Conservation (phyloP, 495 filamentous ascomycete genomes). For the Penicillium longicatenatum region DNA sequence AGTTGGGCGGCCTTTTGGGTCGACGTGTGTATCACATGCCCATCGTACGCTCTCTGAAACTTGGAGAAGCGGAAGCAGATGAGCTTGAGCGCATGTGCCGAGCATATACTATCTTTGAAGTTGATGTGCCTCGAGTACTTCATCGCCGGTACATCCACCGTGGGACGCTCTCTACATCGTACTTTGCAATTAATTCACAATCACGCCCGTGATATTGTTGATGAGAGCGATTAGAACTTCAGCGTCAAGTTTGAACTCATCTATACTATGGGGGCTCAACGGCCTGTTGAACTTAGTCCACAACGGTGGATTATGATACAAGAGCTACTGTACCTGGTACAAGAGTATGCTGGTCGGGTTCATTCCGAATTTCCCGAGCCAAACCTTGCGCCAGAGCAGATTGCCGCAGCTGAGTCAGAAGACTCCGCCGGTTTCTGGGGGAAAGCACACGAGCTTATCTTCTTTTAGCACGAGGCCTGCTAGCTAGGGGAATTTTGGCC, state of each 20-base stretch:
- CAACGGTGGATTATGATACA: conserved; percentile 64
- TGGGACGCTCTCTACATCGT: conserved; percentile 40
- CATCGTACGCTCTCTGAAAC: conserved; percentile 53
- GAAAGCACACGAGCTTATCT: background rate
- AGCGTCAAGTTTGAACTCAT: conserved; percentile 62
- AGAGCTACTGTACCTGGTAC: conserved; percentile 50
- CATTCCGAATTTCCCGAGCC: background rate
- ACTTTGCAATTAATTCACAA: conserved; percentile 45
- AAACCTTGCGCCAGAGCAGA: no score
- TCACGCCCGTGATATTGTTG: conserved; percentile 56
- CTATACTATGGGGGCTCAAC: conserved; percentile 66
- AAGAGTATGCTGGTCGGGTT: conserved; percentile 24
- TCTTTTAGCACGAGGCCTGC: conserved; percentile 3
- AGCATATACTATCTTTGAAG: conserved; percentile 70
- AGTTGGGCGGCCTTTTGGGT: conserved; percentile 61
- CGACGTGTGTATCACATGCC: conserved; percentile 63
- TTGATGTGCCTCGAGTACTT: conserved; percentile 62
- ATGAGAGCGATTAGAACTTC: conserved; percentile 69
- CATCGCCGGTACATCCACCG: conserved; percentile 16
- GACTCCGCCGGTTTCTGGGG: background rate
- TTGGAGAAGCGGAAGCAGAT: conserved; percentile 30
- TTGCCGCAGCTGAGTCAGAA: background rate
- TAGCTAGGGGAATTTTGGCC: conserved; percentile 9
- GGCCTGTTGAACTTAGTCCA: conserved; percentile 55
- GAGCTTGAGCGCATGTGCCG: conserved; percentile 32